Base-by-base conservation (phyloP, 75 land plant species). In the Cupressus sempervirens region DNA sequence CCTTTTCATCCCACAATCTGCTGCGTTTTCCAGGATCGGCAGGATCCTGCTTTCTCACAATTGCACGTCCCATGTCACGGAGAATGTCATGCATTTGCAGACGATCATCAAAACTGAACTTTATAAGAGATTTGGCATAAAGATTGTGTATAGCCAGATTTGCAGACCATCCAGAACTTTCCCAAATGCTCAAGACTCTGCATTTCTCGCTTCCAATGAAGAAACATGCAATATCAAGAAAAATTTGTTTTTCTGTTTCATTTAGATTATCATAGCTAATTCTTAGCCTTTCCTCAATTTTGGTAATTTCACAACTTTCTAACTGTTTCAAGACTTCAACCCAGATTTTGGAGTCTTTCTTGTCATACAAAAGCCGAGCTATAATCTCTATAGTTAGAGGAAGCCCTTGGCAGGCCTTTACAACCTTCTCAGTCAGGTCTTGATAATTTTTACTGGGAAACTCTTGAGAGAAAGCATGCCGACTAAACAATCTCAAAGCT, bases 71-170 rank as follows among this genome's bases (percentile, higher is more conserved):
- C 88, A 87, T 84, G 48, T 87, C 88, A 1, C 88, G 53, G 53
- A 87, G 86, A n/a, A 73, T 48, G 29, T 87, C 85, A 32, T 87
- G 88, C 86, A 84, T 87, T 18, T 23, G 35, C 4, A 87, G 5
- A 38, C 45, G 35, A 56, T 56, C 45, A 29, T 43, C 36, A 11
- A 8, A 14, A 76, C 72, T 85, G 43, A 87, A n/a, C 34, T 84
- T 84, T 48, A 84, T 35, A 76, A 87, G 77, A 56, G 86, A 84
- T 43, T 84, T 76, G 81, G 85, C 56, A n/a, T 84, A 14, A 26
- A 87, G 81, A 32, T 62, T 73, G 15, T 56, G 52, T 26, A 87
- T 32, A 38, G 40, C 62, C 86, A 62, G 76, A 12, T 52, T n/a
- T 15, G 56, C 83, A n/a, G 26, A 43, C 83, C 32, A 34, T 7